Evolutionary conservation across 176 grass and related monocot genomes (phyloP).

Genomic region (Alloteropsis semialata): DNA sequence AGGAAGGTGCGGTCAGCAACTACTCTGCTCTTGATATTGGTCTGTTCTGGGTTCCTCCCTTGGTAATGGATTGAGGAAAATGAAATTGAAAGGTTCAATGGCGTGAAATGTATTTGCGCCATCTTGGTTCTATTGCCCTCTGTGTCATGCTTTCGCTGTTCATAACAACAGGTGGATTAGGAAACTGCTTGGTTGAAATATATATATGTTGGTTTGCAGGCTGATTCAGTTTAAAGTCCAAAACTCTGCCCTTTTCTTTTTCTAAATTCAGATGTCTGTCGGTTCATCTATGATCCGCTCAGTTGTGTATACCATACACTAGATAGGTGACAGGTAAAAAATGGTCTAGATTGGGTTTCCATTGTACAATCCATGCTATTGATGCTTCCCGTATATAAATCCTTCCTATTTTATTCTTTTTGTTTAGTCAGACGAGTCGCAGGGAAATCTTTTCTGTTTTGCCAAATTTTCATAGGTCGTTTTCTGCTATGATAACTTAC

Average conservation of each 20-base stretch:
- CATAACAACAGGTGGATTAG: conserved; percentile 24
- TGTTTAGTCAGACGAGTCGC: not conserved
- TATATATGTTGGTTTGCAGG: not conserved
- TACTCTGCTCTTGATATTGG: not conserved
- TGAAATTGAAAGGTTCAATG: not conserved
- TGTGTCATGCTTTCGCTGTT: conserved; percentile 6
- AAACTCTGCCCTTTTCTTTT: not conserved
- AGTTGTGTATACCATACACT: conserved; percentile 22
- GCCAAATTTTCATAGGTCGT: not conserved
- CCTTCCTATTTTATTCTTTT: not conserved
- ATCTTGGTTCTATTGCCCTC: not conserved
- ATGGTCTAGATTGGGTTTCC: not conserved
- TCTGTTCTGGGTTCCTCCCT: not conserved
- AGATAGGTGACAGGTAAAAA: conserved; percentile 18
- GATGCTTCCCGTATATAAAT: conserved; percentile 24
- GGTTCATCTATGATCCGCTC: not conserved
- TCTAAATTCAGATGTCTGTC: not conserved
- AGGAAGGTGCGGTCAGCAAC: not conserved
- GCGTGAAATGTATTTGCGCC: conserved; percentile 3
- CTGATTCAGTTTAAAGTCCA: conserved; percentile 14
- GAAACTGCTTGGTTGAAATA: conserved; percentile 21
- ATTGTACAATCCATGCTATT: conserved; percentile 21
- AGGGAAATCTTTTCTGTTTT: not conserved
- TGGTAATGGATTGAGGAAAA: conserved; percentile 4
- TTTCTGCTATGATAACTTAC: not conserved